Evolutionary conservation across 2,329 filamentous ascomycete genomes (phyloP), one percentile per base, ranked within the genome.

Genomic region (Amphichorda felina): DNA sequence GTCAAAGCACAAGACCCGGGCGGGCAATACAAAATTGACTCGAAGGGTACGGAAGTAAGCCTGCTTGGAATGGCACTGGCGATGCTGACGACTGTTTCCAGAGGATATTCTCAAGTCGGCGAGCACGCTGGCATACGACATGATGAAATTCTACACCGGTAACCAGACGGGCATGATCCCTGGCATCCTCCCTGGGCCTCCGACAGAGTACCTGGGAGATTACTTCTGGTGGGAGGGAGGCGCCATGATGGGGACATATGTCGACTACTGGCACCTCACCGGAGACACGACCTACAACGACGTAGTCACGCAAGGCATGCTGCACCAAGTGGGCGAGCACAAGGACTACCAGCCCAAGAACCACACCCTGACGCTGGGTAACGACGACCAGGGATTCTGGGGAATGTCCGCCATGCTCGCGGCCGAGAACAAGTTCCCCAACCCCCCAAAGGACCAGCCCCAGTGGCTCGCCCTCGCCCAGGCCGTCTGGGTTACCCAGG

Each of bases 191-290:
- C 70, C 71, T 1, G 71, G 70, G 0, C 72, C 72, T 36, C 71
- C 71, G 43, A 50, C 52, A 2, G 49, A 50, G 22, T 42, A 50
- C 13, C 50, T 49, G 35, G 63, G 63, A 15, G 55, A 59, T 30
- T 74, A 73, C 48, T 79, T 78, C 59, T 81, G 75, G 75, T 81
- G 75, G 75, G 73, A 80, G 52, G 70, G 64, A n/a, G 68, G 72
- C 40, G 37, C 37, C 18, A 38, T 38, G 37, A 34, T 76, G 60
- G 68, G 72, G 45, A 68, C 70, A 2, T 50, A 78, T 43, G 67
- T 81, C 39, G 72, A 79, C 50, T 80, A 80, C 50, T 79, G 72
- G 71, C 66, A 68, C 41, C 66, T 68, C 39, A 79, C 75, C 1
- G 72, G 71, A 35, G 74, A 79, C 50, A 47, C 51, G 0, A 64